phyloP scores from a whole-genome alignment of 495 filamentous ascomycete genomes.

The Tetracladium setigerum region DNA sequence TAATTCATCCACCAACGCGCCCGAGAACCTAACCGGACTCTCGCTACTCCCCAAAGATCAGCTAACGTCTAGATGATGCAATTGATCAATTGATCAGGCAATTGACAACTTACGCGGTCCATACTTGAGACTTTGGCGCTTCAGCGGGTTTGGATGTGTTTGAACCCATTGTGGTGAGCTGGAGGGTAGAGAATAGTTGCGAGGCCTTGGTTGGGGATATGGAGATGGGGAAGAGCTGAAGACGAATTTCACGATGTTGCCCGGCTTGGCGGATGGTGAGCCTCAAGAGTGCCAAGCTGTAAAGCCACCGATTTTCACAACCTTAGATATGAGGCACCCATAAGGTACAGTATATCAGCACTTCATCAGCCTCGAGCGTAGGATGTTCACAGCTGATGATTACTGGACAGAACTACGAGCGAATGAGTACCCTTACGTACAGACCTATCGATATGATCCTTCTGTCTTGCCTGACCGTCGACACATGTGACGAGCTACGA shows the following conservation, averaged over 20 bases:
- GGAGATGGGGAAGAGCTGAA: background rate
- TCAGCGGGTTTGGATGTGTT: slow-evolving; percentile 17
- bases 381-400: no score
- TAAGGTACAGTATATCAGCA: no score
- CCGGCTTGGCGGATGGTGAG: no score
- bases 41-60: slow-evolving; percentile 41
- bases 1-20: slow-evolving; percentile 71
- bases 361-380: no score
- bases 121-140: slow-evolving; percentile 17
- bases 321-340: no score
- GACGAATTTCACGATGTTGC: background rate
- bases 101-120: slow-evolving; percentile 16
- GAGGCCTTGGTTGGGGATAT: background rate
- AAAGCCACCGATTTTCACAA: no score
- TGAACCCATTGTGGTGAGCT: slow-evolving; percentile 20
- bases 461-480: no score
- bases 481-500: no score
- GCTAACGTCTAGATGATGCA: background rate
- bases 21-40: slow-evolving; percentile 79
- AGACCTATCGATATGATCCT: no score
- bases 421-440: no score
- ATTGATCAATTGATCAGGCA: background rate
- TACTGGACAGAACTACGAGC: no score
- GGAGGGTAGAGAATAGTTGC: slow-evolving; percentile 16
- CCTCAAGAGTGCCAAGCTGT: no score